These are phyloP conservation scores for Blastocladiella emersonii DNA, from an alignment of 371 early-diverging fungal species.

Conservation along the genomic window DNA sequence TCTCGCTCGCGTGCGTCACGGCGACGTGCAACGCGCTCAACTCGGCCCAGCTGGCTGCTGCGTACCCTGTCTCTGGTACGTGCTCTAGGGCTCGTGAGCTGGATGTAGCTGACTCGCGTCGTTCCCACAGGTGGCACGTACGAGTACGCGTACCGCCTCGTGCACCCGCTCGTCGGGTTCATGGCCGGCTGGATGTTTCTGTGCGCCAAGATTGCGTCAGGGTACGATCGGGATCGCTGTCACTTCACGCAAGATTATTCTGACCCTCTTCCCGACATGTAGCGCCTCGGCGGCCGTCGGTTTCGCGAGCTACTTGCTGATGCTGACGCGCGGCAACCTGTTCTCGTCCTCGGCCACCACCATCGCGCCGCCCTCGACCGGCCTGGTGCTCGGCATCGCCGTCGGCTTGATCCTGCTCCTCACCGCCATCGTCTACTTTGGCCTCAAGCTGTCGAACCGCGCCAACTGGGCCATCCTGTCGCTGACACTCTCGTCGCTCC, in stretches of 20 bases:
- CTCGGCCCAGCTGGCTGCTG: slow-evolving; percentile 4
- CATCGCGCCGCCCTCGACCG: neutral
- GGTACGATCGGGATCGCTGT: neutral
- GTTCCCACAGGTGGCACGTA: neutral
- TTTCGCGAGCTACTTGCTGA: neutral
- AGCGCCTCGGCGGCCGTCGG: slow-evolving; percentile 2
- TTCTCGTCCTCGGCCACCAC: neutral
- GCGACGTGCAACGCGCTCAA: slow-evolving; percentile 5
- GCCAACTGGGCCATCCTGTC: neutral
- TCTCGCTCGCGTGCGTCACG: neutral
- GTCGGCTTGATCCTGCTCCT: neutral
- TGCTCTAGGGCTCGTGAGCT: too few relatives aligned
- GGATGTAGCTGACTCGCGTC: too few relatives aligned
- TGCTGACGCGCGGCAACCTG: neutral
- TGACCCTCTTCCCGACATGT: neutral
- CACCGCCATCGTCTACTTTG: neutral
- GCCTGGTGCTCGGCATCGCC: neutral
- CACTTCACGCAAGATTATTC: neutral
- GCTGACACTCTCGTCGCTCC: neutral
- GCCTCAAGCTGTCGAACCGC: neutral
- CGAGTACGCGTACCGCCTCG: slow-evolving; percentile 1
- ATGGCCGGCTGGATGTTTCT: slow-evolving; percentile 3
- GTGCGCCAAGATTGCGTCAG: neutral
- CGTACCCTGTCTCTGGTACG: neutral
- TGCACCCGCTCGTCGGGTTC: neutral